Evolutionary conservation across 495 filamentous ascomycete species (phyloP).

Genomic region (Parmelia sp.): DNA sequence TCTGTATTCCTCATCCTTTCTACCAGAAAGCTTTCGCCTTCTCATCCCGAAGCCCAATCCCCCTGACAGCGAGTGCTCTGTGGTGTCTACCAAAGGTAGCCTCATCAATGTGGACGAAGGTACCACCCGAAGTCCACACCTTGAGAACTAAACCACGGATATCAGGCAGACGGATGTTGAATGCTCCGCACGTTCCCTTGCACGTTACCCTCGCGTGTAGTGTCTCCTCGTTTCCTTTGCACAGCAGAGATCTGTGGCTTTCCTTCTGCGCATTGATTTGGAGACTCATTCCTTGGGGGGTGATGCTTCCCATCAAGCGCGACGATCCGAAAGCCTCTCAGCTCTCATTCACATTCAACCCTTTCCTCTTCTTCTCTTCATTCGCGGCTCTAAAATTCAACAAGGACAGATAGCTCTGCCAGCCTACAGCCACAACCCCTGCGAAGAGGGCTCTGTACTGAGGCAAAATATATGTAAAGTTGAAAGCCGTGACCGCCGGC

Average conservation of each 20-base stretch:
- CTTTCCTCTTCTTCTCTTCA: constrained; percentile 32
- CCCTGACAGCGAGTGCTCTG: not conserved
- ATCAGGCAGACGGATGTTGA: not conserved
- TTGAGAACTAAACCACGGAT: not conserved
- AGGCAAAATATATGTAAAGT: constrained; percentile 72
- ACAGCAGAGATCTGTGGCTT: not conserved
- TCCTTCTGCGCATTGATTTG: not conserved
- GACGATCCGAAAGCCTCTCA: not conserved
- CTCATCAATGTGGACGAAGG: not conserved
- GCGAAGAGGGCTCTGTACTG: constrained; percentile 76
- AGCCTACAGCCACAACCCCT: constrained; percentile 67
- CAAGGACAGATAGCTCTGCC: constrained; percentile 85
- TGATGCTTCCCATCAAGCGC: not conserved
- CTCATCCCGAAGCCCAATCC: not conserved
- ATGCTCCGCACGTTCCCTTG: not conserved
- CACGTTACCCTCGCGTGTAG: not conserved
- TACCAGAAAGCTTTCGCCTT: not conserved
- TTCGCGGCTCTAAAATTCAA: constrained; percentile 69
- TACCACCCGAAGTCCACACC: not conserved
- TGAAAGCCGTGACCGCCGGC: constrained; percentile 84
- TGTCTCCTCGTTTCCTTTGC: not conserved
- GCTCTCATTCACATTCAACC: not conserved
- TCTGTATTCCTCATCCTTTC: too few species aligned
- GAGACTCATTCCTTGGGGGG: not conserved
- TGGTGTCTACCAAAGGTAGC: not conserved